Conservation (phyloP, 768 basidiomycete species). For the Lentinus brumalis region DNA sequence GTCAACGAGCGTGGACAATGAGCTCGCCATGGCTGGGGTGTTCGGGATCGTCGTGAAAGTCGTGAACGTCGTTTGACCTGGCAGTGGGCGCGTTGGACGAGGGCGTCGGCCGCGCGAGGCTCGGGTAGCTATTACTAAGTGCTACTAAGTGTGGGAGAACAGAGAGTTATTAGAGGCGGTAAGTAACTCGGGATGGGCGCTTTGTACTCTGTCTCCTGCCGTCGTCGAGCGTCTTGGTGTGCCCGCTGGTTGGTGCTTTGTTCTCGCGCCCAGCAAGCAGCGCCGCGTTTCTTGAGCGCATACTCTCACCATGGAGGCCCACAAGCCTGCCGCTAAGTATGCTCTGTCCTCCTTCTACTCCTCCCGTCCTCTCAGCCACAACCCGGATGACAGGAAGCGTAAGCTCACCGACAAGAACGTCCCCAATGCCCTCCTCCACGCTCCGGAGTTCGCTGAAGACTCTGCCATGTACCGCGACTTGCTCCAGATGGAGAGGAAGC, state of each 20-base stretch:
- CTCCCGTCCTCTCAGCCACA: conserved; percentile 9
- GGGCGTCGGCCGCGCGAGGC: background rate
- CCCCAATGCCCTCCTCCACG: conserved; percentile 73
- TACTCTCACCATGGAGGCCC: conserved; percentile 20
- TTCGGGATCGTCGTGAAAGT: background rate
- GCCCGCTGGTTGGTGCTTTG: background rate
- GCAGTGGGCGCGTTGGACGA: background rate
- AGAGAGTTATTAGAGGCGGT: no score
- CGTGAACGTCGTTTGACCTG: background rate
- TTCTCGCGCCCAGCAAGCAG: background rate
- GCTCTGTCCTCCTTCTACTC: conserved; percentile 15
- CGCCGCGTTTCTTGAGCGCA: background rate
- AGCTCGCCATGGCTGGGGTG: conserved; percentile 22
- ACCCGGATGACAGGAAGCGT: conserved; percentile 53
- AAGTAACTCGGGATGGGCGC: no score
- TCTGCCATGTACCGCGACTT: conserved; percentile 86
- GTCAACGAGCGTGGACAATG: conserved; percentile 49
- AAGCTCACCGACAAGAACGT: conserved; percentile 81
- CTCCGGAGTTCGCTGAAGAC: conserved; percentile 76
- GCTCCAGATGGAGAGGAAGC: conserved; percentile 83
- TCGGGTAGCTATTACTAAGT: no score
- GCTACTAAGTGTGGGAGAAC: no score
- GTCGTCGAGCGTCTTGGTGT: background rate
- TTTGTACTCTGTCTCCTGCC: background rate
- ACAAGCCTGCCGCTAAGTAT: conserved; percentile 27